Conservation (phyloP, 768 basidiomycete genomes). For the Hemileccinum rubropunctum region DNA sequence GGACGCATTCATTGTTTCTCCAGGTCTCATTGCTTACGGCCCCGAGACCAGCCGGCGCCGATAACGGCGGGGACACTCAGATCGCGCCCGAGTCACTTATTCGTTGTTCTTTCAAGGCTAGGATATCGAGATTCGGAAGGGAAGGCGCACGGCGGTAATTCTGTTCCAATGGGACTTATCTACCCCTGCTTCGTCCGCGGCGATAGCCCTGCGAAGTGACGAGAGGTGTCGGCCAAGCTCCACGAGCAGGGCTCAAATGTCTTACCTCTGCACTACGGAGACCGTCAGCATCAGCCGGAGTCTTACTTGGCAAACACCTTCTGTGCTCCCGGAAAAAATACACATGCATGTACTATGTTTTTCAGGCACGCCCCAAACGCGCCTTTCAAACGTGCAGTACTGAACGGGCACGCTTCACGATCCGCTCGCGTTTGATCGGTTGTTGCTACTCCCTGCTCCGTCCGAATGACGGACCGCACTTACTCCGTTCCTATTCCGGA, state of each 20-base stretch:
- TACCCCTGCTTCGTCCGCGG: constrained; percentile 19
- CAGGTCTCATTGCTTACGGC: neutral
- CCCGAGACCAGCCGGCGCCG: constrained; percentile 1
- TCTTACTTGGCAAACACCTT: neutral
- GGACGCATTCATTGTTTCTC: neutral
- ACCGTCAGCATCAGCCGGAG: neutral
- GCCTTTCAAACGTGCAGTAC: constrained; percentile 1
- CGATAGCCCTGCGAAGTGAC: constrained; percentile 1
- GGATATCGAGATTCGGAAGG: constrained; percentile 4
- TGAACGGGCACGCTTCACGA: neutral
- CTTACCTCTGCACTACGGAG: constrained; percentile 5
- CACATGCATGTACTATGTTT: neutral
- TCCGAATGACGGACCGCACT: constrained; percentile 1
- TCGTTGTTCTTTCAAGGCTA: constrained; percentile 12
- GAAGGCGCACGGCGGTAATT: constrained; percentile 11
- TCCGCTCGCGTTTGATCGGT: neutral
- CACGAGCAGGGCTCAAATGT: neutral
- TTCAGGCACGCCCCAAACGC: neutral
- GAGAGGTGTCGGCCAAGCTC: neutral
- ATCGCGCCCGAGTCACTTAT: neutral
- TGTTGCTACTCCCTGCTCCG: neutral
- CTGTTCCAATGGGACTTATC: neutral
- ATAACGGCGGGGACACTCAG: constrained; percentile 1
- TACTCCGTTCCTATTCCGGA: constrained; percentile 10
- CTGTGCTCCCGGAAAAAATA: neutral